Conservation (phyloP, 768 basidiomycete species). For the Pilatotrama ljubarskyi region DNA sequence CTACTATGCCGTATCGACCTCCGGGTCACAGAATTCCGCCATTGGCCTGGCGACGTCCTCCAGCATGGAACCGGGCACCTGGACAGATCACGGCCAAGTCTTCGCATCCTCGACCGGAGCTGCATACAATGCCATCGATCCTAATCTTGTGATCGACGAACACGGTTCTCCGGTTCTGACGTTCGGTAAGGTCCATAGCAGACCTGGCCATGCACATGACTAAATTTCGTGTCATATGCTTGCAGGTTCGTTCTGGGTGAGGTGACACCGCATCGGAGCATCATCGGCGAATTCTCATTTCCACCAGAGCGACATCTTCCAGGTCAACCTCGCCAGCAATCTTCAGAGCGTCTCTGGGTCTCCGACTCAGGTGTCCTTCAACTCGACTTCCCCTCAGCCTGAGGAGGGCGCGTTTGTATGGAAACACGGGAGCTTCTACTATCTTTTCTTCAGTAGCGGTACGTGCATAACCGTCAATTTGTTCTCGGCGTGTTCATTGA, state of each 20-base stretch:
- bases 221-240: neutral
- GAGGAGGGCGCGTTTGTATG: slow-evolving; percentile 22
- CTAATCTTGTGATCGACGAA: slow-evolving; percentile 23
- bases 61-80: slow-evolving; percentile 28
- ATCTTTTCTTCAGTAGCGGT: slow-evolving; percentile 26
- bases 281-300: neutral
- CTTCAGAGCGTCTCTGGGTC: slow-evolving; percentile 4
- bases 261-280: neutral
- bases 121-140: slow-evolving; percentile 24
- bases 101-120: slow-evolving; percentile 19
- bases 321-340: slow-evolving; percentile 14
- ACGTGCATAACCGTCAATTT: neutral
- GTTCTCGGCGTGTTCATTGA: neutral
- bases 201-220: no score
- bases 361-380: slow-evolving; percentile 16
- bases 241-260: slow-evolving; percentile 21
- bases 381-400: slow-evolving; percentile 17
- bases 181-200: slow-evolving; percentile 17
- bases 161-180: slow-evolving; percentile 20
- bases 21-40: slow-evolving; percentile 28
- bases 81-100: slow-evolving; percentile 28
- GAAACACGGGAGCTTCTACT: slow-evolving; percentile 21
- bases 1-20: slow-evolving; percentile 27
- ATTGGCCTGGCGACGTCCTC: slow-evolving; percentile 28
- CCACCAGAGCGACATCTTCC: slow-evolving; percentile 12